phyloP scores from a whole-genome alignment of 208 protist species.

The Acanthamoeba triangularis region DNA sequence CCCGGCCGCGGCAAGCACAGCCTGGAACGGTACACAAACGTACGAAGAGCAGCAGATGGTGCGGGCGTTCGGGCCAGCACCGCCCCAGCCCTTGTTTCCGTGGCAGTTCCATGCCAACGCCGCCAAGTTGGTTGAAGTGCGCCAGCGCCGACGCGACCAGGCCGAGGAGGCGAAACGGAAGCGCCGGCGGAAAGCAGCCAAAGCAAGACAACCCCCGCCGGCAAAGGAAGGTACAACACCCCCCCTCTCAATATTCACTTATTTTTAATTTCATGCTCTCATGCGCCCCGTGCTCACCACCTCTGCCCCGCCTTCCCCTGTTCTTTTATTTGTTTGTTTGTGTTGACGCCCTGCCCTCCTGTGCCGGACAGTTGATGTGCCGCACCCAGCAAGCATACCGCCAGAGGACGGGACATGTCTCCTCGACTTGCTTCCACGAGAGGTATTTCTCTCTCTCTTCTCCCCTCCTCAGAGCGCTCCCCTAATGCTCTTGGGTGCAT shows the following conservation, averaged over 20 bases:
- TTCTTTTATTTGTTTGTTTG: neutral
- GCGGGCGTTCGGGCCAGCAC: neutral
- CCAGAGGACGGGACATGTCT: conserved; percentile 14
- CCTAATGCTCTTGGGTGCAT: neutral
- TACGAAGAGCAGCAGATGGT: neutral
- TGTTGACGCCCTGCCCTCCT: neutral
- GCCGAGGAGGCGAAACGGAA: neutral
- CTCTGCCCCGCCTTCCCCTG: neutral
- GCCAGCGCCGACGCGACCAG: too few species aligned
- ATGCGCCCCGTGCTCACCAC: too few species aligned
- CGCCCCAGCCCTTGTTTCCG: neutral
- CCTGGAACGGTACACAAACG: neutral
- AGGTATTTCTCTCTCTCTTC: neutral
- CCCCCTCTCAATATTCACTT: too few species aligned
- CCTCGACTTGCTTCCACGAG: neutral
- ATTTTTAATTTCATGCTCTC: too few species aligned
- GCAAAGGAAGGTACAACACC: neutral
- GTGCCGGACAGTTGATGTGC: neutral
- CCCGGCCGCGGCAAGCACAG: too few species aligned
- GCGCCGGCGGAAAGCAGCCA: neutral
- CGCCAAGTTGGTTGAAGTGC: neutral
- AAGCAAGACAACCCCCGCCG: too few species aligned
- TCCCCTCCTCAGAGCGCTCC: neutral
- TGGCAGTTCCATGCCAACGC: neutral
- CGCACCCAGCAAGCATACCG: neutral